A percentile compares a stretch with the other conserved stretches of the same genome.
phyloP scores from a whole-genome alignment of 2,329 filamentous ascomycete species.

The Ceratocystis papillata region DNA sequence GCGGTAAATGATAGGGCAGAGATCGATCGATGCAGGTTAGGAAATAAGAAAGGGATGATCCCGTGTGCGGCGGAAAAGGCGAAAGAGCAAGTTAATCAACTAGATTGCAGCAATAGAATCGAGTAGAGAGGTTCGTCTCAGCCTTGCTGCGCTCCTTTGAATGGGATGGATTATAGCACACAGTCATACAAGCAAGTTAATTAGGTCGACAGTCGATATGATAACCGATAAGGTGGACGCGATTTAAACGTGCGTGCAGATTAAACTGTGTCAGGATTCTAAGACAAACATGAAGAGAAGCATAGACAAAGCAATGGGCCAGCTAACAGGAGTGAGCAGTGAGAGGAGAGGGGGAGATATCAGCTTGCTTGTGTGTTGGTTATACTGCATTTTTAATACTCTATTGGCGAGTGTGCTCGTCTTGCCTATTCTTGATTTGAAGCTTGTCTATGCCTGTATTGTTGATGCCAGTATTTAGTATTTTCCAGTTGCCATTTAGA shows the following conservation, averaged over 20 bases:
- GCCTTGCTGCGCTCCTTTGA: no score
- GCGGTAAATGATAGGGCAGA: neutral
- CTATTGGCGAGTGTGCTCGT: neutral
- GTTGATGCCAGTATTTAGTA: neutral
- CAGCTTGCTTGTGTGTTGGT: neutral
- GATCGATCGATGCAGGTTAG: neutral
- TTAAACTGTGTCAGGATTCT: neutral
- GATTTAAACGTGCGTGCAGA: slow-evolving; percentile 4
- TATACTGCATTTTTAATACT: no score
- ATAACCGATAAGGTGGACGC: neutral
- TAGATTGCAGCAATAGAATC: no score
- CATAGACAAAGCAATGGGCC: neutral
- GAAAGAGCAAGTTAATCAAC: neutral
- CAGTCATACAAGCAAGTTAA: no score
- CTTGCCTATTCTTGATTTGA: neutral
- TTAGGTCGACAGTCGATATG: neutral
- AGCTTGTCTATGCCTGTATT: no score
- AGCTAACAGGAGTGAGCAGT: neutral
- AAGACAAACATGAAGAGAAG: neutral
- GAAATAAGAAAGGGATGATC: neutral
- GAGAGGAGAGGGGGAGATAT: neutral
- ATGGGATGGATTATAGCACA: no score
- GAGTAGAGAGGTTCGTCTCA: no score
- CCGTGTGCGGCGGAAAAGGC: neutral
- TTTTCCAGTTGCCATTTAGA: slow-evolving; percentile 1